Conservation (phyloP, 805 yeast species). For the Spathaspora gorwiae region DNA sequence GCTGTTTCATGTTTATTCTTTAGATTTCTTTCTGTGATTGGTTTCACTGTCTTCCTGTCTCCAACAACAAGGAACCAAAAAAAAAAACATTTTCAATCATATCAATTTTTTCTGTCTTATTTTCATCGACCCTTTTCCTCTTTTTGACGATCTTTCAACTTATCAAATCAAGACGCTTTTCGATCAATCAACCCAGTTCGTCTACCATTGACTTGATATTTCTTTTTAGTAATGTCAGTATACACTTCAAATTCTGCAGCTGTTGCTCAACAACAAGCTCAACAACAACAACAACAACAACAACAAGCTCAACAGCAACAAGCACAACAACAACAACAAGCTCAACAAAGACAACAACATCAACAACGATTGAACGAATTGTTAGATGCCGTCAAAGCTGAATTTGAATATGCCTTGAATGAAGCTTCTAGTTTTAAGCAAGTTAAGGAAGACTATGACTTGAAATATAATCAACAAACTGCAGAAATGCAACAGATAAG, state of each 20-base stretch:
- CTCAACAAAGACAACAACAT: slow-evolving; percentile 35
- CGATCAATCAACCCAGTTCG: too few relatives aligned
- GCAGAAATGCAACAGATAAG: slow-evolving; percentile 91
- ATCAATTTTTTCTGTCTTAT: too few relatives aligned
- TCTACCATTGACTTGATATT: too few relatives aligned
- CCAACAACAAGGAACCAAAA: too few relatives aligned
- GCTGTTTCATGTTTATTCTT: too few relatives aligned
- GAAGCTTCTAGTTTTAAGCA: slow-evolving; percentile 83
- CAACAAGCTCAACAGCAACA: slow-evolving; percentile 8
- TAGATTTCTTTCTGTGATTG: too few relatives aligned
- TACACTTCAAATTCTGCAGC: slow-evolving; percentile 29
- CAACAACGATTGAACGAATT: slow-evolving; percentile 64
- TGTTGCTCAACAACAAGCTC: slow-evolving; percentile 18
- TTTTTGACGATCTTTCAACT: too few relatives aligned
- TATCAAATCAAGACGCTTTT: too few relatives aligned
- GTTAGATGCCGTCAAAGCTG: slow-evolving; percentile 87
- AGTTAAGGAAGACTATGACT: slow-evolving; percentile 90
- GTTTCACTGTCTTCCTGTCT: too few relatives aligned
- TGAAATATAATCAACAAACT: slow-evolving; percentile 85
- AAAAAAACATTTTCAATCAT: too few relatives aligned
- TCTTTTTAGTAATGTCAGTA: too few relatives aligned
- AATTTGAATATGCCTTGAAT: slow-evolving; percentile 76
- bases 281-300: slow-evolving; percentile 20
- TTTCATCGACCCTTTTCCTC: too few relatives aligned
- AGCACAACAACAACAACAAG: slow-evolving; percentile 4